A percentile compares a stretch with the other conserved stretches of the same genome.
phyloP scores from a whole-genome alignment of 2,329 filamentous ascomycete species.

The Drechslerella coelobrocha region DNA sequence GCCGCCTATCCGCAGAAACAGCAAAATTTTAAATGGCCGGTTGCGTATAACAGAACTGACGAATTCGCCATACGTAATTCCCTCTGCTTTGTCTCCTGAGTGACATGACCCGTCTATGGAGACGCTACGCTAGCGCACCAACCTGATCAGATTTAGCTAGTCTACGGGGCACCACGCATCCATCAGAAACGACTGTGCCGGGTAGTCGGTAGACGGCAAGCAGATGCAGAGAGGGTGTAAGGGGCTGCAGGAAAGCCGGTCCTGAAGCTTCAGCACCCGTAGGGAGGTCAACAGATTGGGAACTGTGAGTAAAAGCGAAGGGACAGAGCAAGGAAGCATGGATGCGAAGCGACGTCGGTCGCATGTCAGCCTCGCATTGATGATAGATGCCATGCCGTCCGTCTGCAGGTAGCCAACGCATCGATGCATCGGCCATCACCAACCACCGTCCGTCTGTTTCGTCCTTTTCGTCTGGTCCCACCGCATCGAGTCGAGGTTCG shows the following conservation, averaged over 20 bases:
- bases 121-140: neutral
- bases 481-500: slow-evolving; percentile 11
- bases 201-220: neutral
- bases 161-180: neutral
- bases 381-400: neutral
- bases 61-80: too few species aligned
- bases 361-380: slow-evolving; percentile 30
- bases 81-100: too few species aligned
- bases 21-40: too few species aligned
- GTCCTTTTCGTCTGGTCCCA: slow-evolving; percentile 5
- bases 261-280: neutral
- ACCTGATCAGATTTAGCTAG: neutral
- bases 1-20: too few species aligned
- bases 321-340: neutral
- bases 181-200: neutral
- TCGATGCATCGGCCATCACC: slow-evolving; percentile 21
- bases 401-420: slow-evolving; percentile 13
- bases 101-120: neutral
- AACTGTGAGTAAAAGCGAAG: neutral
- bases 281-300: neutral
- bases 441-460: neutral
- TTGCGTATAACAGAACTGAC: too few species aligned
- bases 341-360: slow-evolving; percentile 17
- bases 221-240: neutral
- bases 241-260: neutral